A percentile compares a stretch with the other conserved stretches of the same genome.
Conservation (phyloP, 1,284 basidiomycete species). For the Fomes fomentarius region DNA sequence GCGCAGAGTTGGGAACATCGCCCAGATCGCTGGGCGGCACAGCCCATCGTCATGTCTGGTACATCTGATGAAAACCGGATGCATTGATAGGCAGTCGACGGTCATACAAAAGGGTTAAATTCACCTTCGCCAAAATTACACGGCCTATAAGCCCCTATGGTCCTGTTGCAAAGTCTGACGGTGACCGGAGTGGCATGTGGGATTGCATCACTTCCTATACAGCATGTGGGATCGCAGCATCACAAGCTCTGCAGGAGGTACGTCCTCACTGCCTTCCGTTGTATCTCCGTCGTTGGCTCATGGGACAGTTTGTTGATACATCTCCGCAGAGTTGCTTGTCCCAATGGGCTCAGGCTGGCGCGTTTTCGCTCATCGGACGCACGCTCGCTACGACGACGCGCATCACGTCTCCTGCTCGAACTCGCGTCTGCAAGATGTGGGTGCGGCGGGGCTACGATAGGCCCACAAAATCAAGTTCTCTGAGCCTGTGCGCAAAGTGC, state of each 20-base stretch:
- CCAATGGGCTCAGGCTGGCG: conserved; percentile 95
- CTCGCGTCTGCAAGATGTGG: conserved; percentile 89
- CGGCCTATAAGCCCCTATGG: conserved; percentile 69
- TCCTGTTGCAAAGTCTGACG: conserved; percentile 89
- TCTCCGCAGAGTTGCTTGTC: conserved; percentile 80
- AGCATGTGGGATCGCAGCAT: conserved; percentile 98
- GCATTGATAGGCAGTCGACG: conserved; percentile 93
- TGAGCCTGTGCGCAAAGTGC: conserved; percentile 72
- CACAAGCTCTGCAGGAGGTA: conserved; percentile 79
- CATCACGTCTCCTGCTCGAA: conserved; percentile 94
- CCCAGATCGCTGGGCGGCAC: conserved; percentile 85
- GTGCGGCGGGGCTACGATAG: conserved; percentile 83
- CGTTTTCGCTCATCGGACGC: conserved; percentile 79
- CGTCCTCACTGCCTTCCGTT: conserved; percentile 30
- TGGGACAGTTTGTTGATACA: no score
- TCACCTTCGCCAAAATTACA: not conserved
- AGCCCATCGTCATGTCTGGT: conserved; percentile 93
- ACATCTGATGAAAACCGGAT: no score
- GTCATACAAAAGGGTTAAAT: no score
- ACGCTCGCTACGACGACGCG: conserved; percentile 91
- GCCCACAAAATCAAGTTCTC: conserved; percentile 80
- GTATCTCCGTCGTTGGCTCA: no score
- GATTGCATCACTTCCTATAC: conserved; percentile 86
- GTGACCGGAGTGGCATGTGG: conserved; percentile 90
- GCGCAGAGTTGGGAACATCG: conserved; percentile 82